Evolutionary conservation across 2,329 filamentous ascomycete species (phyloP), one percentile per base, ranked within the genome.

Genomic region (Chaetomium olivaceum): DNA sequence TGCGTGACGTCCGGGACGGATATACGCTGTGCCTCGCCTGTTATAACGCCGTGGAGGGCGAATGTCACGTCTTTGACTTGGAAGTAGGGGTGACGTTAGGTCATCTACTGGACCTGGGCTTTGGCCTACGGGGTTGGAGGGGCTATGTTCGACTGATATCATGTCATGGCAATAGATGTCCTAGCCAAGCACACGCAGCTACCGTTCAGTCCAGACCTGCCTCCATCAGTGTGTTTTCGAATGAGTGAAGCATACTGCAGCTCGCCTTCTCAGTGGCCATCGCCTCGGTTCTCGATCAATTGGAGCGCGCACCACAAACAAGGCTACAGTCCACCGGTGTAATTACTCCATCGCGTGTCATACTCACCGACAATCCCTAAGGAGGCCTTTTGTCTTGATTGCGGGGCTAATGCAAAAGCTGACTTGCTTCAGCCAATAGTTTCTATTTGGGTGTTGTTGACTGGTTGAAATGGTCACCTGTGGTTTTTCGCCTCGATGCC

Each of bases 51-150:
- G 14, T 67, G 67, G 67, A 48, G 50, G 23, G 64, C 60, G 0
- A 67, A 61, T 52, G 67, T 61, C 43, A 63, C 62, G 8, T 61
- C 62, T n/a, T 23, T 58, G 27, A 52, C 51, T 1, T 66, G 64
- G 64, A 14, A 27, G 23, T 58, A 48, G n/a, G n/a, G 43, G n/a
- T n/a, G n/a, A n/a, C n/a, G n/a, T n/a, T n/a, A n/a, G 46, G 21
- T 48, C 19, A 43, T n/a, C 2, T 19, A 29, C 27, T 8, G 46
- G 19, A 23, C n/a, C 39, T 19, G 14, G 39, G 16, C 36, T 16
- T 12, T 16, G 14, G 27, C 27, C 27, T 29, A 29, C 3, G 27
- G 27, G 6, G 27, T 29, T 29, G 27, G 27, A 29, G 27, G 27
- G 27, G 27, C 27, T 29, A 6, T 29, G 27, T 29, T 29, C 27